These are phyloP conservation scores for Lasiodiplodia theobromae DNA, from an alignment of 2,329 filamentous ascomycete species.

Conservation along the genomic window DNA sequence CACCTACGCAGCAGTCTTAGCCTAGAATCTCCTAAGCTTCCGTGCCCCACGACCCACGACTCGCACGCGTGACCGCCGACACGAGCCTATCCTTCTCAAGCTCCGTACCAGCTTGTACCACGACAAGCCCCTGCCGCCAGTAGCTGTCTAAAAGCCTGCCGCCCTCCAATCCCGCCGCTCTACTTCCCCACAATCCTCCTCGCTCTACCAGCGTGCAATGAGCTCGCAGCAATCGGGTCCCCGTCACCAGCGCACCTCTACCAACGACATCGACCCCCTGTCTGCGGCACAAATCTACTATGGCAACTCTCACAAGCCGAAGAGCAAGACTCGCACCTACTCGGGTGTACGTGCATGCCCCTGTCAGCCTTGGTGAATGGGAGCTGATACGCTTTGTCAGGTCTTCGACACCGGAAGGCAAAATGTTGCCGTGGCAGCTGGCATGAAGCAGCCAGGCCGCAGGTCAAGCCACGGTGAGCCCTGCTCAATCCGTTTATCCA, in stretches of 20 bases:
- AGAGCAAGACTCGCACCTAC: constrained; percentile 60
- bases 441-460: constrained; percentile 41
- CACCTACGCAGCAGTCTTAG: constrained; percentile 16
- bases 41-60: constrained; percentile 18
- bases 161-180: not conserved
- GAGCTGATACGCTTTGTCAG: constrained; percentile 13
- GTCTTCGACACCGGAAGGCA: constrained; percentile 34
- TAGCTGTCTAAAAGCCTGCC: constrained; percentile 8
- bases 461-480: constrained; percentile 47
- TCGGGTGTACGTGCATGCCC: constrained; percentile 58
- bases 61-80: constrained; percentile 26
- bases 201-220: constrained; percentile 36
- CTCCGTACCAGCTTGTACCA: constrained; percentile 27
- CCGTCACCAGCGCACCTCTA: constrained; percentile 49
- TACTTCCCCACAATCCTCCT: not conserved
- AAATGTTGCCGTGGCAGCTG: constrained; percentile 38
- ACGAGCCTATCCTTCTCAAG: constrained; percentile 18
- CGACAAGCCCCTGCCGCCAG: constrained; percentile 4
- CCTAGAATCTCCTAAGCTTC: constrained; percentile 14
- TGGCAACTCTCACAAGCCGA: constrained; percentile 59
- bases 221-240: constrained; percentile 46
- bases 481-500: not conserved
- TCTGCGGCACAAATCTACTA: constrained; percentile 67
- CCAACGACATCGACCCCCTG: constrained; percentile 60
- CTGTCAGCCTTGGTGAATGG: not conserved